Evolutionary conservation across 192 early-diverging fungal species (phyloP), one percentile per base, ranked within the genome.

Genomic region (Coemansia sp.): DNA sequence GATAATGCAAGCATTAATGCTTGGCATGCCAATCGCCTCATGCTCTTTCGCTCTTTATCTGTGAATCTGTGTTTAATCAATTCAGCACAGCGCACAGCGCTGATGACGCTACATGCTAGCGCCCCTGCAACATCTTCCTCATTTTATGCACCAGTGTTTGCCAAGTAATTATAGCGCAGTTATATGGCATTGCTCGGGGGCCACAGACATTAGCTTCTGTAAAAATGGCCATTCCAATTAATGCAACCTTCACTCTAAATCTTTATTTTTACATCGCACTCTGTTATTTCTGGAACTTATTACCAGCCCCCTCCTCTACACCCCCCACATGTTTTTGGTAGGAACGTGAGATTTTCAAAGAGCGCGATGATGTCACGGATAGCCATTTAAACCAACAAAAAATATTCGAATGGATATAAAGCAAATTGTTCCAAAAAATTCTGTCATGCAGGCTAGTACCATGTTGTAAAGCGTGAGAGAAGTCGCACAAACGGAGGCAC

Each of bases 401-500:
- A 23, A 51, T n/a, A n/a, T n/a, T n/a, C n/a, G n/a, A n/a, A n/a
- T n/a, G n/a, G n/a, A n/a, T n/a, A n/a, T n/a, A n/a, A n/a, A n/a
- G n/a, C n/a, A n/a, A n/a, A n/a, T n/a, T n/a, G n/a, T n/a, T n/a
- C n/a, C n/a, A n/a, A n/a, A 9, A 1, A 23, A 26, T 51, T 15
- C 15, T 26, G 25, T 26, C 48, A 51, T 26, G 10, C 25, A 7
- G 21, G 25, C 48, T 26, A 51, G 48, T 10, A 26, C 48, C 48
- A 51, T 26, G 48, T 15, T 23, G 15, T 1, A 26, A 66, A 9
- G 51, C 28, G 67, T 16, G 49, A 56, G 20, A 48, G 25, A 29
- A 34, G 28, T 23, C 26, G 7, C 21, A 4, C 9, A 8, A 70
- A 48, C 15, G 68, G 68, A 33, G 68, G 74, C n/a, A 53, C 31